Conservation (phyloP, 148 eudicot genomes). For the Agrostemma githago region DNA sequence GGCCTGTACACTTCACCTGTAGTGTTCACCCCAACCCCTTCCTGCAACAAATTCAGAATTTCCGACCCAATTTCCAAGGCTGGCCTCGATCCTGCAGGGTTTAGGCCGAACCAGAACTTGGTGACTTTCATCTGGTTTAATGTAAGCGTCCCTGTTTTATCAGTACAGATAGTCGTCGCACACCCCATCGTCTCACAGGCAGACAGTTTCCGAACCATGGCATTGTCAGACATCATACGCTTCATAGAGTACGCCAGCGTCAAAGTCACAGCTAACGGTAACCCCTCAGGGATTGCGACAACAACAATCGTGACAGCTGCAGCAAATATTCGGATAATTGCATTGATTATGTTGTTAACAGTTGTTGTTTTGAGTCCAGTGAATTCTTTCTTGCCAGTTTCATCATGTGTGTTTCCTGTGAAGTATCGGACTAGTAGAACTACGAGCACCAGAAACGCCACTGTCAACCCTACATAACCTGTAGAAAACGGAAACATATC, state of each 20-base stretch:
- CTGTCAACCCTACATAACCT: constrained; percentile 28
- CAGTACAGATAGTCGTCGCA: constrained; percentile 37
- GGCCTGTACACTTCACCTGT: constrained; percentile 27
- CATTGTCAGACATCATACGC: constrained; percentile 33
- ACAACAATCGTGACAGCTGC: constrained; percentile 37
- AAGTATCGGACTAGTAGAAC: constrained; percentile 32
- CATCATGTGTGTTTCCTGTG: constrained; percentile 30
- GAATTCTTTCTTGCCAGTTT: constrained; percentile 25
- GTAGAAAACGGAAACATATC: not conserved
- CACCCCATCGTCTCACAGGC: constrained; percentile 44
- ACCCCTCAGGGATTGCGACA: constrained; percentile 34
- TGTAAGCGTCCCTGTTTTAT: constrained; percentile 36
- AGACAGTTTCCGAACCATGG: constrained; percentile 36
- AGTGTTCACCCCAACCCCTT: constrained; percentile 32
- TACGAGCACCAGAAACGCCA: constrained; percentile 29
- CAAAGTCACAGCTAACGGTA: constrained; percentile 34
- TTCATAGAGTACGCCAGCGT: constrained; percentile 38
- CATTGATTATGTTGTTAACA: constrained; percentile 19
- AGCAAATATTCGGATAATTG: constrained; percentile 25
- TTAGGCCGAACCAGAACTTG: constrained; percentile 28
- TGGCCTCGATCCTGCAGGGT: not conserved
- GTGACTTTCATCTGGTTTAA: constrained; percentile 33
- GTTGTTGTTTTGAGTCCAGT: constrained; percentile 23
- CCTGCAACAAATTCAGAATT: constrained; percentile 10
- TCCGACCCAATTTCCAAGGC: constrained; percentile 8